phyloP scores from a whole-genome alignment of 148 eudicot species.

The Rhododendron vialii region DNA sequence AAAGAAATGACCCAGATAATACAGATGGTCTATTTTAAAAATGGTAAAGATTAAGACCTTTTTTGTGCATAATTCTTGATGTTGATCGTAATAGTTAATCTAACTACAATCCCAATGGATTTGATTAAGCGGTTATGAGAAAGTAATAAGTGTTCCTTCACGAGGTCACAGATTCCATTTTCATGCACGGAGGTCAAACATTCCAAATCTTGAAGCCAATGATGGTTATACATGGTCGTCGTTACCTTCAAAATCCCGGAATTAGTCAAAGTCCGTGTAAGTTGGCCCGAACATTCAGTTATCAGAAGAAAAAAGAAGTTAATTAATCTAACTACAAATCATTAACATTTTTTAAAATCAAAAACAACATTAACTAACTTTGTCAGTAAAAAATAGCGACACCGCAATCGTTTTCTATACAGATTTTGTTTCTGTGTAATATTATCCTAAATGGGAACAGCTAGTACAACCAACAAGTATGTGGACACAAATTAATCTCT shows the following conservation, averaged over 20 bases:
- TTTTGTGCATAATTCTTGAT: not conserved
- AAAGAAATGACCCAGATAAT: not conserved
- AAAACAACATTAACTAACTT: not conserved
- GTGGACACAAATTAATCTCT: not conserved
- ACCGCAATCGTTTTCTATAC: not conserved
- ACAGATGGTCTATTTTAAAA: not conserved
- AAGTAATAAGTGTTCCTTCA: rapidly evolving
- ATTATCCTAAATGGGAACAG: not conserved
- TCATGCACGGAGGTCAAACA: no score
- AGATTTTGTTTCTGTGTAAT: not conserved
- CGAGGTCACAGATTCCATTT: no score
- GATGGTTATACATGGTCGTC: no score
- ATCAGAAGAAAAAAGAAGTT: no score
- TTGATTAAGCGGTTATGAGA: no score
- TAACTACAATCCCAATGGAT: no score
- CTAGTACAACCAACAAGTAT: not conserved
- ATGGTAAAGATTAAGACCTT: not conserved
- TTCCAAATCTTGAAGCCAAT: no score
- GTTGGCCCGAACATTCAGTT: no score
- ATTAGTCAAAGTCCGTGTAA: no score
- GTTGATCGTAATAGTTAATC: not conserved
- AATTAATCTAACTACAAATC: no score
- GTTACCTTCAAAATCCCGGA: rapidly evolving
- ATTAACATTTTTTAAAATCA: not conserved
- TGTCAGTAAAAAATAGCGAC: not conserved